Conservation (phyloP, 169 alveolate genomes). For the Condylostoma magnum region DNA sequence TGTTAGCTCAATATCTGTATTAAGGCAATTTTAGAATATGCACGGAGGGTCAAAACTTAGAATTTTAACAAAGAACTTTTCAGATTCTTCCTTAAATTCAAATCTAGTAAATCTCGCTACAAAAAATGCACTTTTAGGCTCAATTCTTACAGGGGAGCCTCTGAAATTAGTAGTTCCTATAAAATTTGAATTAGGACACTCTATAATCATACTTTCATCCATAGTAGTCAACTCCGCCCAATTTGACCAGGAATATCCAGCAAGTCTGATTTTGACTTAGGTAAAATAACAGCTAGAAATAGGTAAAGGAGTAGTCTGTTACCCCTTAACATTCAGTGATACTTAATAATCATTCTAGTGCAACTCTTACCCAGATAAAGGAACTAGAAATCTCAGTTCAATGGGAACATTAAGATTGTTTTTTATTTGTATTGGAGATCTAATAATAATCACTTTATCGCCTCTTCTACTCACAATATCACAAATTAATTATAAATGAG, state of each 20-base stretch:
- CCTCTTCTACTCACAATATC: constrained; percentile 10
- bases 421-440: constrained; percentile 14
- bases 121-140: not conserved
- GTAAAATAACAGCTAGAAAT: not conserved
- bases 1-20: too few relatives aligned
- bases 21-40: not conserved
- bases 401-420: constrained; percentile 1
- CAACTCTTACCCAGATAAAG: not conserved
- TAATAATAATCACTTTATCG: not conserved
- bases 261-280: not conserved
- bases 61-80: constrained; percentile 21
- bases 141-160: too few relatives aligned
- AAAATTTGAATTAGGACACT: not conserved
- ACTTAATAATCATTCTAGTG: not conserved
- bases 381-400: not conserved
- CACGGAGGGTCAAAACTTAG: constrained; percentile 13
- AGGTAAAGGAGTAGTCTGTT: constrained; percentile 2
- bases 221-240: not conserved
- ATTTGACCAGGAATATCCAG: constrained; percentile 17
- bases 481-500: constrained; percentile 6
- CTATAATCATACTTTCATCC: not conserved
- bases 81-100: constrained; percentile 25
- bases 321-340: not conserved
- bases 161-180: not conserved
- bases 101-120: not conserved